phyloP scores from a whole-genome alignment of 2,329 filamentous ascomycete species.

The Penicillium paneum region DNA sequence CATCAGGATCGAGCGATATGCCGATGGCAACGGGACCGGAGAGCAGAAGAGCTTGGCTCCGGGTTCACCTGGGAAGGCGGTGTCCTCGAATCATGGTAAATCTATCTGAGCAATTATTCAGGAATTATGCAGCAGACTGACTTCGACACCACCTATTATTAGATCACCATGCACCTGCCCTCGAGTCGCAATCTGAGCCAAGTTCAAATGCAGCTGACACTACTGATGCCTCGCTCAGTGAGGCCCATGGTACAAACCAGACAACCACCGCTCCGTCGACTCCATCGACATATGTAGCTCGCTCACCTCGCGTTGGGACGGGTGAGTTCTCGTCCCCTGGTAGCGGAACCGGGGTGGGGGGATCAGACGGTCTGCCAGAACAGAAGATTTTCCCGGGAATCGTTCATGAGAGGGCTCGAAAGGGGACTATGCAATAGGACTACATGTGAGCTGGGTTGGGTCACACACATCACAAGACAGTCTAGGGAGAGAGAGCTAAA shows the following conservation, averaged over 20 bases:
- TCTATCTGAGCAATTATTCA: background rate
- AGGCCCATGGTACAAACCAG: background rate
- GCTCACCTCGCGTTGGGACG: background rate
- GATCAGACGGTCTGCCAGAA: constrained; percentile 27
- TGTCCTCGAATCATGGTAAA: constrained; percentile 7
- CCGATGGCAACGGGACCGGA: constrained; percentile 14
- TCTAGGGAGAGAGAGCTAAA: too few species aligned
- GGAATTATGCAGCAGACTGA: background rate
- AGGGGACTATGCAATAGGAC: constrained; percentile 20
- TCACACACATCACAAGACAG: background rate
- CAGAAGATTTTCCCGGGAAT: constrained; percentile 45
- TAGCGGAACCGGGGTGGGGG: constrained; percentile 6
- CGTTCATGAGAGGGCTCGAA: constrained; percentile 39
- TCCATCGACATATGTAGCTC: constrained; percentile 5
- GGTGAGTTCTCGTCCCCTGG: constrained; percentile 11
- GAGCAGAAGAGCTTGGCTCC: constrained; percentile 23
- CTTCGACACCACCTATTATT: background rate
- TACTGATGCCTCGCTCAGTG: background rate
- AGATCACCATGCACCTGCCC: background rate
- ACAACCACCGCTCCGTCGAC: constrained; percentile 1
- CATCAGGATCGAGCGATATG: constrained; percentile 30
- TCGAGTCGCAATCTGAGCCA: background rate
- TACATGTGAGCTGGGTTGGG: background rate
- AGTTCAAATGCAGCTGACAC: background rate
- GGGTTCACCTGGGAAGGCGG: constrained; percentile 1